Evolutionary conservation across 352 stramenopile species (phyloP), one percentile per base, ranked within the genome.

Genomic region (Phytophthora tentaculata): DNA sequence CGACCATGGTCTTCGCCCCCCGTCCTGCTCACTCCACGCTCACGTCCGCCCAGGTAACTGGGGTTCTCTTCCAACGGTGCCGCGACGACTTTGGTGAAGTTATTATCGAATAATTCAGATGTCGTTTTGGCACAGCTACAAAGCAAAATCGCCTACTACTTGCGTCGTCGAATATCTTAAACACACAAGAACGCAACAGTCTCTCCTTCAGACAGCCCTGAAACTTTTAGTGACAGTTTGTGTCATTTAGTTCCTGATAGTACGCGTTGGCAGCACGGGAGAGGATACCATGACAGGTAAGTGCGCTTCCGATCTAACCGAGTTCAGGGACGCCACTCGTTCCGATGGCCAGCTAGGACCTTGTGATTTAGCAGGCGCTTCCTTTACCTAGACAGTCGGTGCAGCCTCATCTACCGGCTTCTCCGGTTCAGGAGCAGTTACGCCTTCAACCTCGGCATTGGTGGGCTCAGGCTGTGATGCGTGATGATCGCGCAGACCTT

Each of bases 241-340:
- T 9, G 52, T 52, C 60, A 55, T 55, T 74, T 76, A 88, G 57
- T 69, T 89, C 80, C 80, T 86, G 19, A 85, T 68, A 61, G 78
- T 86, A 41, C 80, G 80, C 10, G 80, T 86, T 5, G 80, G 80
- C 43, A 89, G 51, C 35, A 48, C 56, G 3, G 69, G 66, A 10
- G 76, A 76, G 7, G 76, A 72, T 12, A 53, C 63, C 19, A 64
- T 61, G 9, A 58, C 45, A 44, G 67, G 69, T n/a, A 76, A 53
- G 13, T 71, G 52, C 8, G 69, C 73, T 58, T 51, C 62, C 5
- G 45, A 29, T 60, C 45, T 73, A 13, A 41, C 61, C 19, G 54
- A 65, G 28, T 77, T 80, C 5, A 78, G 50, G 20, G 71, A 74
- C 51, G 69, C 61, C 35, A 78, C 60, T 3, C 66, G 65, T 26